Conservation (phyloP, 1,139 yeast species). For the Arxiozyma slooffiae region DNA sequence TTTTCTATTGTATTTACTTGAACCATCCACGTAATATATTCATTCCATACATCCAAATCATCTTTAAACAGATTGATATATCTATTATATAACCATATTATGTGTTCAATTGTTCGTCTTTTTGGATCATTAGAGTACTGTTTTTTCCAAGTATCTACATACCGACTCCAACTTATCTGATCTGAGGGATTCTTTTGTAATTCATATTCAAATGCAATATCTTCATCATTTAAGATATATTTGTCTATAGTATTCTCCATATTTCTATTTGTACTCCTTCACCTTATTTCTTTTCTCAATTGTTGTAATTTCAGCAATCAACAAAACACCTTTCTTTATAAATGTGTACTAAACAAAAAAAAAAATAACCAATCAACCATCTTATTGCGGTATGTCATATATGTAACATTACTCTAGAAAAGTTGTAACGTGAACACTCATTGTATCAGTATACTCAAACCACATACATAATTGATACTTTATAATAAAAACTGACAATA, state of each 20-base stretch:
- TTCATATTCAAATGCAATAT: constrained; percentile 28
- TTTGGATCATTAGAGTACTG: constrained; percentile 3
- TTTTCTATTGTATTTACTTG: not conserved
- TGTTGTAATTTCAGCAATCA: not conserved
- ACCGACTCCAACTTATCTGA: constrained; percentile 23
- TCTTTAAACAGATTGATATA: constrained; percentile 15
- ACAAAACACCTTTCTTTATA: not conserved
- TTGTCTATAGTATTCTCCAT: not conserved
- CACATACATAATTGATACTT: no score
- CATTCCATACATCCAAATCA: constrained; percentile 18
- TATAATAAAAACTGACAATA: no score
- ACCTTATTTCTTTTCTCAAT: not conserved
- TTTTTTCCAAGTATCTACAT: constrained; percentile 19
- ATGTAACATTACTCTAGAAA: no score
- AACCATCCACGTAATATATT: constrained; percentile 16
- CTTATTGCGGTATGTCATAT: not conserved
- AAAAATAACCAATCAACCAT: not conserved
- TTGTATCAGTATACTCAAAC: no score
- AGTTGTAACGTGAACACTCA: not conserved
- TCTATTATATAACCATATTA: constrained; percentile 27
- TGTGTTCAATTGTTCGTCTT: constrained; percentile 10
- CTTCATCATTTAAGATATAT: constrained; percentile 18
- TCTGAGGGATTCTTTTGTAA: constrained; percentile 19
- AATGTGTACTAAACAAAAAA: not conserved
- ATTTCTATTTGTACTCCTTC: not conserved